These are phyloP conservation scores for Athelia psychrophila DNA, from an alignment of 1,284 basidiomycete species.

Conservation along the genomic window DNA sequence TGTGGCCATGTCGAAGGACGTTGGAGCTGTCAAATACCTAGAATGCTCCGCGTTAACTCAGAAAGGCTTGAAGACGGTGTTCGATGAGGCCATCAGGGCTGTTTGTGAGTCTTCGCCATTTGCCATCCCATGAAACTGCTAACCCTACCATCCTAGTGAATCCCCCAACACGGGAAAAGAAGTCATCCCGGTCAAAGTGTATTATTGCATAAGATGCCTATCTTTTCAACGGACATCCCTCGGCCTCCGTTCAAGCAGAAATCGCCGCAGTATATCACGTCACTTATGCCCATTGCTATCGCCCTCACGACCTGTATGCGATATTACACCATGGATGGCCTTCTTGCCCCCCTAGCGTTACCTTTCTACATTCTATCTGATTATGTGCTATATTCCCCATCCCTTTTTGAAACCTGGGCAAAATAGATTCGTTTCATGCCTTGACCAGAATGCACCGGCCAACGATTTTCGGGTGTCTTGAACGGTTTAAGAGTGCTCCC, in stretches of 20 bases:
- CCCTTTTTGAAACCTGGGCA: too few relatives aligned
- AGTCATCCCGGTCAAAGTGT: constrained; percentile 48
- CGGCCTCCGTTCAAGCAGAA: too few relatives aligned
- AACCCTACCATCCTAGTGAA: constrained; percentile 52
- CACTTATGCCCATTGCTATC: constrained; percentile 53
- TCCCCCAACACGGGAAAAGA: constrained; percentile 62
- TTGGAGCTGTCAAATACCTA: constrained; percentile 94
- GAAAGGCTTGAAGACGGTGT: constrained; percentile 95
- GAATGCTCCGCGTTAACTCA: constrained; percentile 98
- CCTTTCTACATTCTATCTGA: not conserved
- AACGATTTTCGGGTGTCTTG: too few relatives aligned
- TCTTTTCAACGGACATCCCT: too few relatives aligned
- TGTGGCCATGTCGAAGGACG: constrained; percentile 89
- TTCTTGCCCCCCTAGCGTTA: constrained; percentile 6
- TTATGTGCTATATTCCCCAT: too few relatives aligned
- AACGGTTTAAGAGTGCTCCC: too few relatives aligned
- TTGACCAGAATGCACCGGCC: too few relatives aligned
- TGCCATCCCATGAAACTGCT: constrained; percentile 11
- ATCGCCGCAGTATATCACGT: constrained; percentile 45
- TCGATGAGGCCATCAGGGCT: constrained; percentile 93
- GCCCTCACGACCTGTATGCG: constrained; percentile 38
- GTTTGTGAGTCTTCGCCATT: constrained; percentile 63
- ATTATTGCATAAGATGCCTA: constrained; percentile 60
- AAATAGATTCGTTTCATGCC: too few relatives aligned
- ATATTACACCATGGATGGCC: constrained; percentile 8